Conservation (phyloP, 129 eudicot species). For the Flaveria linearis region DNA sequence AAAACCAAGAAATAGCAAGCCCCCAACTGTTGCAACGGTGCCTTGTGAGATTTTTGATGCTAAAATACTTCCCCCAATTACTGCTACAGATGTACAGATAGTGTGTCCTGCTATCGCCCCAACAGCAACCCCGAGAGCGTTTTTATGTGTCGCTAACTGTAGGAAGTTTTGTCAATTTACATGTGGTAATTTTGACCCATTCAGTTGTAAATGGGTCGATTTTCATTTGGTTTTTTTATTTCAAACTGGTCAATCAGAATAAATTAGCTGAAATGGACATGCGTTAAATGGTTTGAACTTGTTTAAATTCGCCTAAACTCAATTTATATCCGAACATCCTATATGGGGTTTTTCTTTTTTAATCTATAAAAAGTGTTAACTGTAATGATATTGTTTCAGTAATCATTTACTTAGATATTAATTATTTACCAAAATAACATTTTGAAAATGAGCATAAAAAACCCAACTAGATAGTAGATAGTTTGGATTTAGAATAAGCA, state of each 20-base stretch:
- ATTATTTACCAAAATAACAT: neutral
- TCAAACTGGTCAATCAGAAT: neutral
- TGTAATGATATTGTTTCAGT: neutral
- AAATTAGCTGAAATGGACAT: neutral
- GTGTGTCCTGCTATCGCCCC: conserved; percentile 89
- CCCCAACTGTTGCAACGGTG: conserved; percentile 91
- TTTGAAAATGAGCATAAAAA: too few relatives aligned
- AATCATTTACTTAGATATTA: neutral
- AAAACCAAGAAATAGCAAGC: conserved; percentile 85
- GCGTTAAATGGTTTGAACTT: neutral
- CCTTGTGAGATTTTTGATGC: conserved; percentile 94
- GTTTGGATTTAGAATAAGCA: too few relatives aligned
- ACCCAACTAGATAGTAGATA: too few relatives aligned
- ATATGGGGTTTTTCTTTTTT: neutral
- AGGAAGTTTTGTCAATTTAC: neutral
- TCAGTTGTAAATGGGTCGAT: neutral
- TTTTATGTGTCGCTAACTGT: conserved; percentile 95
- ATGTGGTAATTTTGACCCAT: too few relatives aligned
- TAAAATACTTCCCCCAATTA: conserved; percentile 92
- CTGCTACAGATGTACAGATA: conserved; percentile 90
- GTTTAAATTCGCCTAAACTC: neutral
- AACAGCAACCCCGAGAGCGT: conserved; percentile 76
- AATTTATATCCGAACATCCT: neutral
- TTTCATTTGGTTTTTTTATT: neutral
- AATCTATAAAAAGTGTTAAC: neutral